phyloP scores from a whole-genome alignment of 1,284 basidiomycete genomes.

The Cystobasidium pallidum region DNA sequence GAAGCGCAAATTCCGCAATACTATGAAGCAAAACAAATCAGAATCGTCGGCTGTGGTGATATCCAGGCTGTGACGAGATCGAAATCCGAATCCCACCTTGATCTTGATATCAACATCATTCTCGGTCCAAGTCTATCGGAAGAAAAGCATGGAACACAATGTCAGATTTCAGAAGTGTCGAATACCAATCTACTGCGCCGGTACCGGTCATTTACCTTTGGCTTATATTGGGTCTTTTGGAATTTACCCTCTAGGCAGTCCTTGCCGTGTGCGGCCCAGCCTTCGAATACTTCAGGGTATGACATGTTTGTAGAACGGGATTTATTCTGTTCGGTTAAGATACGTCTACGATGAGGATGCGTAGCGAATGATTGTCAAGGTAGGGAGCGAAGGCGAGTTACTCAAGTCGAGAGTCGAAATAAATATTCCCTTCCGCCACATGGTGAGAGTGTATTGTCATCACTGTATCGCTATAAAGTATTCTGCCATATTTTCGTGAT shows the following conservation, averaged over 20 bases:
- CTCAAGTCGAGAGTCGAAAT: conserved; percentile 11
- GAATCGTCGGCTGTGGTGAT: too few species aligned
- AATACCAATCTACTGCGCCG: too few species aligned
- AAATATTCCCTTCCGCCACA: conserved; percentile 4
- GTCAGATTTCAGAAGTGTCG: too few species aligned
- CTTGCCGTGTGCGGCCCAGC: conserved; percentile 43
- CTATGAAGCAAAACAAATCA: not conserved
- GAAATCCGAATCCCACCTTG: conserved; percentile 2
- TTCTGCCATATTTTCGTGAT: not conserved
- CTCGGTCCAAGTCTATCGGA: conserved; percentile 55
- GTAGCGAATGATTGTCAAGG: conserved; percentile 5
- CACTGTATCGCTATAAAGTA: not conserved
- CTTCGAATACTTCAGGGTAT: conserved; percentile 42
- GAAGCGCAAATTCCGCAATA: conserved; percentile 46
- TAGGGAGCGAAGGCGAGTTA: not conserved
- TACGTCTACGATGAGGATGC: too few species aligned
- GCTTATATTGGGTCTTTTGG: conserved; percentile 52
- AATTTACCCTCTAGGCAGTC: conserved; percentile 57
- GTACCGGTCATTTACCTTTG: conserved; percentile 20
- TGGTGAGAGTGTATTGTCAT: not conserved
- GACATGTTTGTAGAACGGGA: conserved; percentile 36
- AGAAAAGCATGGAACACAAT: too few species aligned
- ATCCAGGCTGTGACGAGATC: not conserved
- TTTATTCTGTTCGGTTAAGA: too few species aligned
- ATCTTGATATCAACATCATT: conserved; percentile 57